Evolutionary conservation across 2,329 filamentous ascomycete species (phyloP), one percentile per base, ranked within the genome.

Genomic region (Trichothecium sympodiale): DNA sequence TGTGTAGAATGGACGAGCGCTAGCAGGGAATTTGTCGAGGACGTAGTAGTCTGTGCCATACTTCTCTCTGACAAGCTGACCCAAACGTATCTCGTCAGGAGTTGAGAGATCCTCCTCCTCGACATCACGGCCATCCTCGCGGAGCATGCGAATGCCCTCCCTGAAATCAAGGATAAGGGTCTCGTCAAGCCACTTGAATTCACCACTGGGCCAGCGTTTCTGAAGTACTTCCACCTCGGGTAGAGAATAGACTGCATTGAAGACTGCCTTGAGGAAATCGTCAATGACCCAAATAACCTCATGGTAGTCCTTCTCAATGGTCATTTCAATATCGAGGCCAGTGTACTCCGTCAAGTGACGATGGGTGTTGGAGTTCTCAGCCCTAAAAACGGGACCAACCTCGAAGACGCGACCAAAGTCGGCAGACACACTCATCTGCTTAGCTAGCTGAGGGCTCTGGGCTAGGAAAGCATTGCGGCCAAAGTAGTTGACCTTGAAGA

Each of bases 361-460:
- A 51, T 94, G 88, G 0, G 88, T 95, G 57, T 95, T 95, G 52
- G 84, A 93, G 63, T 95, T 93, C 55, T 95, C 88, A 1, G 88
- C 88, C 46, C 88, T 78, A 69, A 95, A 95, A 6, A 95, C 87
- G 5, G 47, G 55, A 39, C 62, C 54, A 37, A 67, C 53, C 46
- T 95, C 88, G 50, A 89, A 95, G 6, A 95, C 88, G 34, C 80
- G 77, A 38, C 81, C 80, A 53, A 94, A 91, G 54, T 95, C 88
- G 18, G 87, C 80, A 5, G 86, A 84, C 29, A 95, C 86, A 35
- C 78, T 75, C 83, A 94, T 89, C 58, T 95, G 88, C 62, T 95
- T 95, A 36, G 85, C 83, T 43, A 95, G 60, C 57, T 95, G 88
- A 6, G 88, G 88, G 42, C 84, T 93, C 61, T 95, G 88, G 0